A percentile compares a stretch with the other conserved stretches of the same genome.
These are phyloP conservation scores for Neonectria hederae DNA, from an alignment of 2,329 filamentous ascomycete genomes.

Conservation along the genomic window DNA sequence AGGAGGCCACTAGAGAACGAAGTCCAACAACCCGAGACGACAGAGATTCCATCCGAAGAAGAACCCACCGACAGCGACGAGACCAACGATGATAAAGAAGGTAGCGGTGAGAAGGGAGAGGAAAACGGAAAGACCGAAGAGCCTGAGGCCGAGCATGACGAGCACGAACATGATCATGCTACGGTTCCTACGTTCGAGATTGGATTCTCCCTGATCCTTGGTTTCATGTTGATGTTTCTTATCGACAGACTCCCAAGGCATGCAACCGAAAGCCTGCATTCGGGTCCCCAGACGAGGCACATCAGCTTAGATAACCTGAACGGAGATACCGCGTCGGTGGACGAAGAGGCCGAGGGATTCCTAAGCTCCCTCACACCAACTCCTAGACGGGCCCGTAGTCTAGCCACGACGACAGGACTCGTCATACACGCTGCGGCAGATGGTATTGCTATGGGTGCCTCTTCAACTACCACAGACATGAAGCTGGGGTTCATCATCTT, in stretches of 20 bases:
- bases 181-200: slow-evolving; percentile 78
- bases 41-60: slow-evolving; percentile 24
- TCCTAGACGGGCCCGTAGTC: slow-evolving; percentile 67
- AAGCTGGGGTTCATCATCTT: slow-evolving; percentile 92
- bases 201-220: slow-evolving; percentile 84
- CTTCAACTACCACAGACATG: slow-evolving; percentile 76
- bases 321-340: slow-evolving; percentile 58
- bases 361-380: slow-evolving; percentile 66
- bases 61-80: slow-evolving; percentile 20
- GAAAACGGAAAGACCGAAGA: slow-evolving; percentile 27
- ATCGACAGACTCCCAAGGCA: slow-evolving; percentile 87
- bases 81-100: slow-evolving; percentile 14
- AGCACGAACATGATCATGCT: slow-evolving; percentile 47
- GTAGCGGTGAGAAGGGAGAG: slow-evolving; percentile 24
- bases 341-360: slow-evolving; percentile 67
- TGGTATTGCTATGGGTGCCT: slow-evolving; percentile 94
- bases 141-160: slow-evolving; percentile 42
- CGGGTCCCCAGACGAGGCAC: slow-evolving; percentile 76
- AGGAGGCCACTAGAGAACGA: slow-evolving; percentile 28
- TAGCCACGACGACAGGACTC: slow-evolving; percentile 91
- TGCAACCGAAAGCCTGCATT: slow-evolving; percentile 70
- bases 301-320: slow-evolving; percentile 88
- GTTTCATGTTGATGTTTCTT: slow-evolving; percentile 97
- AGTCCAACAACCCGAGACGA: slow-evolving; percentile 22
- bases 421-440: slow-evolving; percentile 96